Conservation (phyloP, 2,329 filamentous ascomycete species). For the Aspergillus proliferans region DNA sequence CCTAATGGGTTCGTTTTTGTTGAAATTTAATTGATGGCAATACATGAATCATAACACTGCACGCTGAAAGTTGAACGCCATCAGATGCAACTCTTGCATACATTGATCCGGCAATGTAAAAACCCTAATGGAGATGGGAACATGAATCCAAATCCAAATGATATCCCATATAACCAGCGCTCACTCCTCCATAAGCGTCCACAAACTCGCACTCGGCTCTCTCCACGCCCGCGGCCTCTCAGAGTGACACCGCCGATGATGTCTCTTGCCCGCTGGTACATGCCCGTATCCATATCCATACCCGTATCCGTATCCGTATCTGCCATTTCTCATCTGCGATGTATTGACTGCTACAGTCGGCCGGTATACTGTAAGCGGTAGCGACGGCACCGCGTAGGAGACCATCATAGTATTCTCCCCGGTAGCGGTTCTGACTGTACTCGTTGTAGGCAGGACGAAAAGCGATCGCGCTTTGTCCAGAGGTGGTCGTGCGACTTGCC, state of each 20-base stretch:
- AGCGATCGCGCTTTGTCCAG: constrained; percentile 27
- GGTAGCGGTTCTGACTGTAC: constrained; percentile 1
- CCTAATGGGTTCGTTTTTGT: too few species aligned
- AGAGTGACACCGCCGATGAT: constrained; percentile 33
- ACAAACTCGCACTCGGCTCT: constrained; percentile 28
- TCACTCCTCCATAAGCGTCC: constrained; percentile 30
- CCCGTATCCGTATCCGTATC: neutral
- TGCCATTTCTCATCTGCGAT: neutral
- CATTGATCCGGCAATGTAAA: too few species aligned
- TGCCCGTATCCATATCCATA: neutral
- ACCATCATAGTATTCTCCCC: constrained; percentile 12
- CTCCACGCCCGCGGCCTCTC: constrained; percentile 34
- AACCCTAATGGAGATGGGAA: neutral
- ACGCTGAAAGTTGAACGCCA: too few species aligned
- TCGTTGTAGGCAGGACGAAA: constrained; percentile 22
- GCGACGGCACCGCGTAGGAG: constrained; percentile 16
- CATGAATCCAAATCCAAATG: neutral
- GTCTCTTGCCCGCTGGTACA: constrained; percentile 14
- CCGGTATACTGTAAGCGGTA: constrained; percentile 1
- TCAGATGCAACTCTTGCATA: too few species aligned
- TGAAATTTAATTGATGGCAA: too few species aligned
- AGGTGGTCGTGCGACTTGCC: constrained; percentile 25
- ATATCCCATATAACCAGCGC: neutral
- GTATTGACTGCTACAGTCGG: constrained; percentile 4
- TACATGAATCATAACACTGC: neutral